Conservation (phyloP, 2,329 filamentous ascomycete genomes). For the Myriosclerotinia duriaeana region DNA sequence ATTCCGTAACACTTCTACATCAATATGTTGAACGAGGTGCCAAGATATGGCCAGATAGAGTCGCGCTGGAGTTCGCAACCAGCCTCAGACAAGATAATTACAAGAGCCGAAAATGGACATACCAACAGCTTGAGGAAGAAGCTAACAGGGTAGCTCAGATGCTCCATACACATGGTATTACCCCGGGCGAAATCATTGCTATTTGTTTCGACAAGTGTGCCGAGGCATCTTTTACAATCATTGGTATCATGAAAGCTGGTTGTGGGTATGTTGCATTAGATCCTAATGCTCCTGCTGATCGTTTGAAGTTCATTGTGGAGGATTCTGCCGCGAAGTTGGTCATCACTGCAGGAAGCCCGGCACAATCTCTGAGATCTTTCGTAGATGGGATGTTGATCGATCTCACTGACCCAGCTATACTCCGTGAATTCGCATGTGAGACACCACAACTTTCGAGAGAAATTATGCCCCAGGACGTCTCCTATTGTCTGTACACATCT, state of each 20-base stretch:
- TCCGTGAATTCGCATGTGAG: constrained; percentile 32
- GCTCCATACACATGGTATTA: constrained; percentile 51
- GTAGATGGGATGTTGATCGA: constrained; percentile 30
- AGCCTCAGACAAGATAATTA: constrained; percentile 50
- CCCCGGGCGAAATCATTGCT: constrained; percentile 51
- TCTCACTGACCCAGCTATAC: constrained; percentile 34
- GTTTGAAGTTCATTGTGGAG: constrained; percentile 39
- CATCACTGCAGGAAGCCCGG: constrained; percentile 54
- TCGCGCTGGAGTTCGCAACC: constrained; percentile 74
- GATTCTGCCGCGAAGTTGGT: constrained; percentile 69
- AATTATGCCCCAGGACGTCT: constrained; percentile 35
- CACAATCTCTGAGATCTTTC: constrained; percentile 41
- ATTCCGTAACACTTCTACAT: constrained; percentile 64
- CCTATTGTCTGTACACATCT: constrained; percentile 43
- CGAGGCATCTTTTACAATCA: constrained; percentile 42
- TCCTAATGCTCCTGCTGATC: constrained; percentile 42
- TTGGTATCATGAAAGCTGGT: constrained; percentile 43
- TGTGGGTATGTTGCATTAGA: constrained; percentile 45
- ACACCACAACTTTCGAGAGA: constrained; percentile 29
- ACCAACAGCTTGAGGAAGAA: constrained; percentile 65
- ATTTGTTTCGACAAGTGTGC: constrained; percentile 44
- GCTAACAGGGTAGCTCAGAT: constrained; percentile 72
- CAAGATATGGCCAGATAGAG: constrained; percentile 52
- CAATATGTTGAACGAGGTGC: constrained; percentile 73
- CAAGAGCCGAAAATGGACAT: constrained; percentile 65